Conservation (phyloP, 306 rosid genomes). For the Morella rubra region DNA sequence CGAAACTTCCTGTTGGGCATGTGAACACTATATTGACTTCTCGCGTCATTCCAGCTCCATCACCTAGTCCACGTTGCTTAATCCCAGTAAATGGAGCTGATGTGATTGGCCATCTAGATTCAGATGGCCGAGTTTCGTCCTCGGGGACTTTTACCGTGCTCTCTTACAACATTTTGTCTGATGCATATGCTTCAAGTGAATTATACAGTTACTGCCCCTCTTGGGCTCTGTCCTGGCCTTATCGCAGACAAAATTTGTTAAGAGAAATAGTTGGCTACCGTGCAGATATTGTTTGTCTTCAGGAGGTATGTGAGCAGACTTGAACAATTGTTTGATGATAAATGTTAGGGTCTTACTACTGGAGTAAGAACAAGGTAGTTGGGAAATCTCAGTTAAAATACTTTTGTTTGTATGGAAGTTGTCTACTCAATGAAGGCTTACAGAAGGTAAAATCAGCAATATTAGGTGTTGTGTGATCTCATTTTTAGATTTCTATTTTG, state of each 20-base stretch:
- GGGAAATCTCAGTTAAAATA: neutral
- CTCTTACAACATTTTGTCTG: constrained; percentile 92
- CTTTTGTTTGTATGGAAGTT: neutral
- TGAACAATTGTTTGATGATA: constrained; percentile 15
- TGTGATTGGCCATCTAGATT: constrained; percentile 69
- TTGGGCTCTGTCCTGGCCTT: constrained; percentile 99
- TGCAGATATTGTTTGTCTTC: constrained; percentile 96
- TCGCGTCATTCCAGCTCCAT: constrained; percentile 95
- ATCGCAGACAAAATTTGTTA: constrained; percentile 92
- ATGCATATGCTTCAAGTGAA: constrained; percentile 75
- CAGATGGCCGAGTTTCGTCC: constrained; percentile 67
- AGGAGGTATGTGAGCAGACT: constrained; percentile 66
- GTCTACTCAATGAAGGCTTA: neutral
- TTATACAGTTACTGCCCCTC: constrained; percentile 86
- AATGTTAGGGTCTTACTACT: constrained; percentile 20
- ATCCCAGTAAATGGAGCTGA: constrained; percentile 67
- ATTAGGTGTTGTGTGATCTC: neutral
- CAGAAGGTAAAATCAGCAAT: neutral
- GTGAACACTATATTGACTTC: constrained; percentile 67
- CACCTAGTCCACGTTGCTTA: constrained; percentile 75
- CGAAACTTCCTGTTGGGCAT: constrained; percentile 67
- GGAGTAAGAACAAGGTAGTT: neutral
- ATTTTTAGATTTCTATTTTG: neutral
- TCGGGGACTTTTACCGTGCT: constrained; percentile 85
- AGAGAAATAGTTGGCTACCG: constrained; percentile 94